Evolutionary conservation across 169 alveolate species (phyloP).

Genomic region (Plasmodium yoelii): DNA sequence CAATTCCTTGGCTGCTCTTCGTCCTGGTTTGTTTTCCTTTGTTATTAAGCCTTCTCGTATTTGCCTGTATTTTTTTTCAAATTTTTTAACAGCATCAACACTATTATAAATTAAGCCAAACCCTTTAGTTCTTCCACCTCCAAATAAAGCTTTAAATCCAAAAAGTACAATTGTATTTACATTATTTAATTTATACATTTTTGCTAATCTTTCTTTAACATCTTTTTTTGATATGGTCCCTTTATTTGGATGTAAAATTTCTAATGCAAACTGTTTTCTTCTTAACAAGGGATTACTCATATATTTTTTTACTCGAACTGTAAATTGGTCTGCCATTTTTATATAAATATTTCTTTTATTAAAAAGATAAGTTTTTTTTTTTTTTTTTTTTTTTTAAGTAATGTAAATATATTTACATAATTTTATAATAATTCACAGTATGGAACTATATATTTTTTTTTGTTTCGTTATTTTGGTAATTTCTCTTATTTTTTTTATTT

Average conservation of each 20-base stretch:
- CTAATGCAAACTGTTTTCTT: constrained; percentile 94
- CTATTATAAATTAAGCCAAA: constrained; percentile 95
- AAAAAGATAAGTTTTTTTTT: not conserved
- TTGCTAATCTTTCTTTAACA: constrained; percentile 91
- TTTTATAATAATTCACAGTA: too few species aligned
- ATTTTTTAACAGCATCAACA: constrained; percentile 90
- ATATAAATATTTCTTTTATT: constrained; percentile 27
- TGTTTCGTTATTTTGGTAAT: too few species aligned
- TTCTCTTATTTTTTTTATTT: too few species aligned
- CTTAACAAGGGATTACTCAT: constrained; percentile 92
- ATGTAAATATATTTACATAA: too few species aligned
- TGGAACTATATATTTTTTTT: too few species aligned
- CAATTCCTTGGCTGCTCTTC: constrained; percentile 91
- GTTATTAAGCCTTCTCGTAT: constrained; percentile 89
- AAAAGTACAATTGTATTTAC: constrained; percentile 90
- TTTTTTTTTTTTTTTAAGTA: not conserved
- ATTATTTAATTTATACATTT: constrained; percentile 90
- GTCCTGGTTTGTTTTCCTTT: constrained; percentile 85
- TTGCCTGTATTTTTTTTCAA: constrained; percentile 91
- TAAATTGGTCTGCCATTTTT: constrained; percentile 83
- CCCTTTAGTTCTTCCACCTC: constrained; percentile 97
- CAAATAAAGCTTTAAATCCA: constrained; percentile 95
- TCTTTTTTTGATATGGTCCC: constrained; percentile 93
- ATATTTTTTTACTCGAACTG: constrained; percentile 90
- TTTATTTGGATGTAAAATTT: constrained; percentile 94